A percentile compares a stretch with the other conserved stretches of the same genome.
phyloP scores from a whole-genome alignment of 139 green algal species.

The Chlorella sp. region DNA sequence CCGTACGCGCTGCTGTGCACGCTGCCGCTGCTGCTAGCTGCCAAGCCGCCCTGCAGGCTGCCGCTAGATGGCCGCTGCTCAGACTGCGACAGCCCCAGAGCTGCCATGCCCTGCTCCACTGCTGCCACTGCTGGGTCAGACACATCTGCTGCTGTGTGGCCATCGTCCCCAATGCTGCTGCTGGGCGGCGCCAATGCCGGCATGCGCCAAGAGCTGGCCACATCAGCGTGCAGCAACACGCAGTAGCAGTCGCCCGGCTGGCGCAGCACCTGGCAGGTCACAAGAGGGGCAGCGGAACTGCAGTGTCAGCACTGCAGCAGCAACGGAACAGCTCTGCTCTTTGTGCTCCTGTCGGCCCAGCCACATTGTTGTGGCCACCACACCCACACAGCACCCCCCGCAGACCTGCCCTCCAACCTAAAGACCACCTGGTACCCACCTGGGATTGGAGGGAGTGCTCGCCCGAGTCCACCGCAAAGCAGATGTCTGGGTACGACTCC shows the following conservation, averaged over 20 bases:
- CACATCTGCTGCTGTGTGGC: background rate
- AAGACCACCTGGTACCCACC: constrained; percentile 23
- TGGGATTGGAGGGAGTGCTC: constrained; percentile 70
- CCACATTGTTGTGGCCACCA: too few relatives aligned
- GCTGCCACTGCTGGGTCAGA: background rate
- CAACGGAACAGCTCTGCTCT: too few relatives aligned
- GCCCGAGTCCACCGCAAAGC: constrained; percentile 83
- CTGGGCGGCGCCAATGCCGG: background rate
- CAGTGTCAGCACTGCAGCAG: background rate
- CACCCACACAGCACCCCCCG: too few relatives aligned
- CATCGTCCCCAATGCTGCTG: background rate
- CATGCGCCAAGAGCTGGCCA: constrained; percentile 23
- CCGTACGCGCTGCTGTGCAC: background rate
- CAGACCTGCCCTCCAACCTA: background rate
- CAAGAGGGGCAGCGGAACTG: background rate
- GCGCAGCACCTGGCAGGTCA: constrained; percentile 10
- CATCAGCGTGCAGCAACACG: constrained; percentile 42
- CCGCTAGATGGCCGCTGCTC: background rate
- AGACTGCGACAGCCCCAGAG: background rate
- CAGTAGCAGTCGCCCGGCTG: constrained; percentile 37
- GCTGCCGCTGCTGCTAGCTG: background rate
- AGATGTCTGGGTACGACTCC: constrained; percentile 78
- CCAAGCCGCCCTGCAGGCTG: too few relatives aligned
- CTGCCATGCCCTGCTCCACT: background rate
- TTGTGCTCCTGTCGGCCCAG: too few relatives aligned